Evolutionary conservation across 2,329 filamentous ascomycete genomes (phyloP), one percentile per base, ranked within the genome.

Genomic region (Botrytis aclada): DNA sequence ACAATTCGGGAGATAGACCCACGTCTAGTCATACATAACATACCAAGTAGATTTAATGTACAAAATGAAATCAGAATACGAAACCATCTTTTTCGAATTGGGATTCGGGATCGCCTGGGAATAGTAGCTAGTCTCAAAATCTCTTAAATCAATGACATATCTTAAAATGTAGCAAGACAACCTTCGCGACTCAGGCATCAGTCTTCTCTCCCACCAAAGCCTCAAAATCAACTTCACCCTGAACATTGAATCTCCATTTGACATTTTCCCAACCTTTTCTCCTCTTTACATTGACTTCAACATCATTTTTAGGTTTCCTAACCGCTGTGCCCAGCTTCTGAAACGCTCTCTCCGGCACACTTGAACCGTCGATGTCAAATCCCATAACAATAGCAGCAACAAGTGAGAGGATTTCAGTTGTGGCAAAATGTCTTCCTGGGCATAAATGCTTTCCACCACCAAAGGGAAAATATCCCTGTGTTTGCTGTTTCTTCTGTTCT

Each of bases 391-490:
- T 73, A 22, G 80, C 73, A 8, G 80, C 79, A 18, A 82, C 80
- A 34, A 83, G 77, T 22, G 78, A 78, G 25, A 83, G 73, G 32
- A 83, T 82, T 76, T 83, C 82, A 56, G 81, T 81, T 76, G 79
- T 82, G 5, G 82, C 82, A 56, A 83, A 82, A 75, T 83, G 79
- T 7, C 82, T 78, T 0, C 83, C 83, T 4, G 83, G 82, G 72
- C 83, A 83, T 14, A 83, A 75, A 69, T 83, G 82, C 74, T 82
- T 83, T 5, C 83, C 83, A 2, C 82, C 82, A 29, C 82, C 82
- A 73, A 83, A 84, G 0, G 82, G 82, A 39, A 82, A 79, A 74
- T 82, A 83, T n/a, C 73, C 76, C 47, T 78, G 76, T n/a, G 73
- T 67, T 64, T 77, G 76, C 37, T 70, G 71, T n/a, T 74, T 72